Percentiles rank a stretch among this genome's conserved stretches.
phyloP scores from a whole-genome alignment of 176 grass and related monocot genomes.

The Poa annua region DNA sequence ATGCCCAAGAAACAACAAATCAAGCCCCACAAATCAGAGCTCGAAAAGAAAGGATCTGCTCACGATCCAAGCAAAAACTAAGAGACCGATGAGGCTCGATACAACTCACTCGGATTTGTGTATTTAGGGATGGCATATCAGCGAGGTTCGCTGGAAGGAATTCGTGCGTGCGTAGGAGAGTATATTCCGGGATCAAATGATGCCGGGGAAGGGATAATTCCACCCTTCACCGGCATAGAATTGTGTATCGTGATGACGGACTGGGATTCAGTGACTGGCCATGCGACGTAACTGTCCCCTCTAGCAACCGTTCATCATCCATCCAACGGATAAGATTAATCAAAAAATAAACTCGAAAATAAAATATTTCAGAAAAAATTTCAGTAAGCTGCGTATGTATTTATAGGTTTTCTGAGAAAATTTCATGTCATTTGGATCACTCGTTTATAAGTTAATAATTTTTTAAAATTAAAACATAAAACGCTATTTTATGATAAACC shows the following conservation, averaged over 20 bases:
- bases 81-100: neutral
- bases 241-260: slow-evolving; percentile 1
- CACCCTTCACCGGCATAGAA: slow-evolving; percentile 35
- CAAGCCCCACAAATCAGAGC: neutral
- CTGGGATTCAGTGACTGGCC: too few species aligned
- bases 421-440: too few species aligned
- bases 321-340: too few species aligned
- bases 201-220: slow-evolving; percentile 47
- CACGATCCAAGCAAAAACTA: slow-evolving; percentile 24
- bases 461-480: too few species aligned
- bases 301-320: too few species aligned
- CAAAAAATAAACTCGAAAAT: too few species aligned
- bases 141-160: slow-evolving; percentile 22
- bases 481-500: too few species aligned
- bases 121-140: neutral
- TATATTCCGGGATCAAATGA: slow-evolving; percentile 47
- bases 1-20: neutral
- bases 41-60: slow-evolving; percentile 14
- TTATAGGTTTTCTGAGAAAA: too few species aligned
- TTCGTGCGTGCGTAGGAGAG: neutral
- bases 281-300: too few species aligned
- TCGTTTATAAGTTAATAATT: too few species aligned
- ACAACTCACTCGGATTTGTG: slow-evolving; percentile 27
- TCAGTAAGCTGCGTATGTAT: too few species aligned
- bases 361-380: too few species aligned